Percentiles rank a stretch among this genome's conserved stretches.
Evolutionary conservation across 2,329 filamentous ascomycete genomes (phyloP).

Genomic region (Hymenoscyphus linearis): DNA sequence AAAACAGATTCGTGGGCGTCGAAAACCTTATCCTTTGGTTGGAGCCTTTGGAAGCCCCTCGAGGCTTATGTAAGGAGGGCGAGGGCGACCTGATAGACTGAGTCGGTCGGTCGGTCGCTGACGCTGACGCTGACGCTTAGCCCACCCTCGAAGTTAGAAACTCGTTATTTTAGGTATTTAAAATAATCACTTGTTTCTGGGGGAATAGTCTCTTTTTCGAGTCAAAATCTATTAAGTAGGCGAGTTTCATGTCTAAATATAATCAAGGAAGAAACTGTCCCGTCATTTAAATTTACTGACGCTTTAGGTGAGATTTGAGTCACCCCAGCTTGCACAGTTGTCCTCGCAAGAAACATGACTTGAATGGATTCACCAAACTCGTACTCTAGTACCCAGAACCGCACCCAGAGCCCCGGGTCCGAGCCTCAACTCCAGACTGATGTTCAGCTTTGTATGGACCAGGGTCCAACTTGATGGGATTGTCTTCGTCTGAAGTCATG

Average conservation of each 20-base stretch:
- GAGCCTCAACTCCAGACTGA: too few relatives aligned
- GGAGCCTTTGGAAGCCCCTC: too few relatives aligned
- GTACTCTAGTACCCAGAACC: too few relatives aligned
- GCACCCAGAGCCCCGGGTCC: too few relatives aligned
- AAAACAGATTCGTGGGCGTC: neutral
- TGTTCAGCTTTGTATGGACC: neutral
- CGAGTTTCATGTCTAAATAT: neutral
- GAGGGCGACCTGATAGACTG: neutral
- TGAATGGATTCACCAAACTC: neutral
- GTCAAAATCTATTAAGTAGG: neutral
- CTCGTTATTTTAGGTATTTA: neutral
- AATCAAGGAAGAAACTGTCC: neutral
- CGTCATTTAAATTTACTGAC: neutral
- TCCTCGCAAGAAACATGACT: neutral
- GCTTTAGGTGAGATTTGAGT: neutral
- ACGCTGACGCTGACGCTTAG: neutral
- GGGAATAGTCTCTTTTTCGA: neutral
- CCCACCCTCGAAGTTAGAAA: neutral
- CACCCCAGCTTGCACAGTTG: neutral
- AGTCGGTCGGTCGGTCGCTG: neutral
- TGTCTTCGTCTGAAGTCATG: neutral
- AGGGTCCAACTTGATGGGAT: neutral
- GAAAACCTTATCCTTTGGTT: neutral
- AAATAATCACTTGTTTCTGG: neutral
- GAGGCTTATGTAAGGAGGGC: neutral